Evolutionary conservation across 2,329 filamentous ascomycete species (phyloP), one percentile per base, ranked within the genome.

Genomic region (Talaromyces sp.): DNA sequence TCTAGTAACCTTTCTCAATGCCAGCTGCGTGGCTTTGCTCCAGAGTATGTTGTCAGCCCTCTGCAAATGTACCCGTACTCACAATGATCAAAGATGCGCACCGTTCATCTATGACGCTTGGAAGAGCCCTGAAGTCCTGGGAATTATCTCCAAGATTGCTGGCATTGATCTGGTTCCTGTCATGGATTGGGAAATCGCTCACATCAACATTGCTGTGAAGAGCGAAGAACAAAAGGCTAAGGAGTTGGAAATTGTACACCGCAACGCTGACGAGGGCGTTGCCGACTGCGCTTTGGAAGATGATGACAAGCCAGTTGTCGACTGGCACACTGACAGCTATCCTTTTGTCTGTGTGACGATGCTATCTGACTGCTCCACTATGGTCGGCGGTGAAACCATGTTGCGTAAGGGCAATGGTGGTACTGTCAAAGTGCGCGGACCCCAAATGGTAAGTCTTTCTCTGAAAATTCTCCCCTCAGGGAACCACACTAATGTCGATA

Each of bases 281-380:
- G 74, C 75, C 6, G 79, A 77, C 31, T 80, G 77, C 58, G 73
- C 74, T 5, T 79, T 76, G 69, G 80, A 82, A 31, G 81, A 65
- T n/a, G 56, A 85, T 57, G 79, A 83, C 41, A 80, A 82, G 68
- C 83, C 86, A 5, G 83, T 86, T 27, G 83, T 89, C 35, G 85
- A 82, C 43, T 89, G 87, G 87, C 87, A 89, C 74, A 84, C 79
- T 0, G 88, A 89, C 73, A 87, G 84, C 71, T 89, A 87, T 71
- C 86, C 87, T 0, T 90, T 89, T 71, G 87, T 90, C n/a, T 89
- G 86, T 68, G 87, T 90, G n/a, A 81, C 83, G 8, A 90, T 89
- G 86, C 80, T 89, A 33, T 87, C 85, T 41, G 86, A 89, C 70
- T 88, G 86, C 68, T 82, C 80, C 0, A 78, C 80, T 43, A 89